Evolutionary conservation across 371 early-diverging fungal genomes (phyloP).

Genomic region (Mucor saturninus): DNA sequence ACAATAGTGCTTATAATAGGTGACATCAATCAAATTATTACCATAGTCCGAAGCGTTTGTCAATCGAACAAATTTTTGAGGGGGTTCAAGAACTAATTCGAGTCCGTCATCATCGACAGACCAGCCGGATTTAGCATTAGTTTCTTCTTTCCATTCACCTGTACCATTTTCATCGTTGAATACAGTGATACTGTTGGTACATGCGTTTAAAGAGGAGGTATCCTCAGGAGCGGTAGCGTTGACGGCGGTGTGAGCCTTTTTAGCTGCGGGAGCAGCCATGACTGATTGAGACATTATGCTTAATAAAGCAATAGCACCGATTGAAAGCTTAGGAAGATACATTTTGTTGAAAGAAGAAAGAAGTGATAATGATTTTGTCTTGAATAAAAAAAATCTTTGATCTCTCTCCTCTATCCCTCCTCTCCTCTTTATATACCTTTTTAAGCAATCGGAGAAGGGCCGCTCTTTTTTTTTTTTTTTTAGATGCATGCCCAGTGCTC

Average conservation of each 20-base stretch:
- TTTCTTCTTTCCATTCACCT: conserved; percentile 33
- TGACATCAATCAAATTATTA: background rate
- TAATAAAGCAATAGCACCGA: background rate
- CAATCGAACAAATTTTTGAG: conserved; percentile 17
- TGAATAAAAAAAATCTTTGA: background rate
- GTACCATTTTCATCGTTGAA: conserved; percentile 20
- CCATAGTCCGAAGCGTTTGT: conserved; percentile 12
- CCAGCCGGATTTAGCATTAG: conserved; percentile 23
- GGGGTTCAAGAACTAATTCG: conserved; percentile 36
- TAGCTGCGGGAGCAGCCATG: background rate
- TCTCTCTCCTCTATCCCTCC: background rate
- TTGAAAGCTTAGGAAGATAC: background rate
- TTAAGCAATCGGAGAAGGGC: background rate
- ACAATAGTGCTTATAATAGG: background rate
- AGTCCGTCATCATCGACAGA: conserved; percentile 33
- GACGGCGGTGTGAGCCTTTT: background rate
- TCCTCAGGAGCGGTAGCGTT: background rate
- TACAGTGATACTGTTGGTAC: background rate
- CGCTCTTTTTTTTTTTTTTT: too few relatives aligned
- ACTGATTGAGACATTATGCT: background rate
- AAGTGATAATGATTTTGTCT: background rate
- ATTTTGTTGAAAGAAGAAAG: background rate
- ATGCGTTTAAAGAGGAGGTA: conserved; percentile 5
- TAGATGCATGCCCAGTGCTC: too few relatives aligned
- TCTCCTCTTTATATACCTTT: background rate